Evolutionary conservation across 2,329 filamentous ascomycete species (phyloP).

Genomic region (Claviceps maximensis): DNA sequence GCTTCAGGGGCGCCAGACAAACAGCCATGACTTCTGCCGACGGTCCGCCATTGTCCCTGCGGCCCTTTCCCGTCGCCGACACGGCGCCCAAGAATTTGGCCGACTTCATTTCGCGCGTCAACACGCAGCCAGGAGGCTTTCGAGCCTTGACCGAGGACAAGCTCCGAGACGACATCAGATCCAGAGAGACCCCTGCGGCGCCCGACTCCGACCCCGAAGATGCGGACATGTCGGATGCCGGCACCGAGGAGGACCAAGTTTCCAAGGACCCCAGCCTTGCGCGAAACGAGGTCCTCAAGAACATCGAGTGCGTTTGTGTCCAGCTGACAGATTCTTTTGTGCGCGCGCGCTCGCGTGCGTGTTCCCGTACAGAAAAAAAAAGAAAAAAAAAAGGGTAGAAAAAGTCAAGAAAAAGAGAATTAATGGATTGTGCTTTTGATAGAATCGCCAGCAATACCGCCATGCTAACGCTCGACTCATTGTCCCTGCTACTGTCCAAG

Average conservation of each 20-base stretch:
- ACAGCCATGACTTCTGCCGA: constrained; percentile 19
- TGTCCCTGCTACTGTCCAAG: constrained; percentile 75
- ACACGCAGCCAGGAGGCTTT: constrained; percentile 67
- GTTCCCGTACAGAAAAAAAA: neutral
- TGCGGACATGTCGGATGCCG: constrained; percentile 32
- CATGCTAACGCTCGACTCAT: constrained; percentile 62
- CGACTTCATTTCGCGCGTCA: constrained; percentile 67
- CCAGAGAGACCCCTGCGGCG: constrained; percentile 26
- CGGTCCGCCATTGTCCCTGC: constrained; percentile 23
- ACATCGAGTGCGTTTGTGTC: constrained; percentile 37
- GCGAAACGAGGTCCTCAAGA: constrained; percentile 43
- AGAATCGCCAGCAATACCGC: constrained; percentile 38
- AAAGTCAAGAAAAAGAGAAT: neutral
- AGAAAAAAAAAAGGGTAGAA: neutral
- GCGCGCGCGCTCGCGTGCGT: no score
- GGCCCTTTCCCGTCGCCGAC: constrained; percentile 36
- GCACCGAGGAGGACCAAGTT: constrained; percentile 28
- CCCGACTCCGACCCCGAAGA: constrained; percentile 31
- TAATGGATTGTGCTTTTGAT: neutral
- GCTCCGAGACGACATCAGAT: constrained; percentile 53
- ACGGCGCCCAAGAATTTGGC: constrained; percentile 49
- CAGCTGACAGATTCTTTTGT: no score
- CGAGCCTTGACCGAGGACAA: constrained; percentile 63
- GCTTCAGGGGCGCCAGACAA: neutral
- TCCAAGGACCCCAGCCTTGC: constrained; percentile 34